Base-by-base conservation (phyloP, 2,329 filamentous ascomycete genomes). In the Mycosphaerella sp. region DNA sequence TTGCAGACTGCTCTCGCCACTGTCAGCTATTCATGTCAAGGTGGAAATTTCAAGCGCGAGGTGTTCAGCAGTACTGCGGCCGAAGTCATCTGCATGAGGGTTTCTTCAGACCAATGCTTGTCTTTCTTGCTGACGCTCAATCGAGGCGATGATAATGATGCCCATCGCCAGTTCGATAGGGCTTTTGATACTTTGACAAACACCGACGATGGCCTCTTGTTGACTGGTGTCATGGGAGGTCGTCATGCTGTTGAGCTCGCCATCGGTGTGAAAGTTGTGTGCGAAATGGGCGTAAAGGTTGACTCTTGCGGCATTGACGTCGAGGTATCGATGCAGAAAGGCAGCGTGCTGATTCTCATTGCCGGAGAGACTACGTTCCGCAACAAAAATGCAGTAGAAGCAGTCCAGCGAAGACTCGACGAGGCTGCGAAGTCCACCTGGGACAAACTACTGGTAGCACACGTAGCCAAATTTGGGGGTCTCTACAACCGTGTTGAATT, bases 321-420 rank as follows among this genome's bases (percentile, higher is more conserved):
- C 30, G 42, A 44, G 18, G 30, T 44, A 9, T 34, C 42, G 30
- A 34, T 34, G 30, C 30, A 34, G 13, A 21, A 4, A 7, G 25
- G 21, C 4, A 44, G 42, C 17, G 12, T 44, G 8, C 18, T 32
- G 17, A 44, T 44, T 28, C 30, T 44, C 8, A 8, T 44, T 16
- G 42, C 42, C 16, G 42, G 42, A 14, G 42, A 44, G 21, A 44
- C 42, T 13, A 44, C 42, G 2, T 44, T 44, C 30, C 42, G 52
- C 41, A 32, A 50, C 47, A 16, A 46, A 16, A 42, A 50, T 27
- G 49, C 52, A 6, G 28, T 34, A 6, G n/a, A 44, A 35, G 41
- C 52, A 14, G 48, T 28, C 13, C 47, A 54, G 37, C 7, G n/a
- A 13, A n/a, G 48, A 9, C 42, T 44, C 9, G 4, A 16, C 13